These are phyloP conservation scores for Neckera pumila DNA, from an alignment of 225 moss, liverwort and hornwort species.

Conservation along the genomic window DNA sequence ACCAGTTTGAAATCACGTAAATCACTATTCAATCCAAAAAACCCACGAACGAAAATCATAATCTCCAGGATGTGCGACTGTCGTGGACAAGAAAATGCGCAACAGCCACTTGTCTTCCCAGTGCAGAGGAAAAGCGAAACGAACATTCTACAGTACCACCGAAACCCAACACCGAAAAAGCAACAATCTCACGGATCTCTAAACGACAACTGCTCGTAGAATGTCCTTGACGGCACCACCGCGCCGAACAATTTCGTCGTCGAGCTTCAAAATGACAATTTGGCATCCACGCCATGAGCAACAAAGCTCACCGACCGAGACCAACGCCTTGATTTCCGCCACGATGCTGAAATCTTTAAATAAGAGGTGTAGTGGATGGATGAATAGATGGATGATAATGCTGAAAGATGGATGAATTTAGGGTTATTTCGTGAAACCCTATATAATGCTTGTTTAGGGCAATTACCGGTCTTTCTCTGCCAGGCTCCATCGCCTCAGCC, in stretches of 20 bases:
- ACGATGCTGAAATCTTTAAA: not conserved
- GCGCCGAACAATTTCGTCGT: too few relatives aligned
- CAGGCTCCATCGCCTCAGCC: not conserved
- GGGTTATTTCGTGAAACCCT: not conserved
- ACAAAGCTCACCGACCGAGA: not conserved
- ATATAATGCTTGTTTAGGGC: not conserved
- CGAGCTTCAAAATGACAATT: not conserved
- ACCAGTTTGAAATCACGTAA: not conserved
- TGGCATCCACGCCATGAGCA: not conserved
- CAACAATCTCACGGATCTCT: not conserved
- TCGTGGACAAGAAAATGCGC: not conserved
- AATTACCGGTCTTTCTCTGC: fast-evolving
- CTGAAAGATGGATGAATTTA: not conserved
- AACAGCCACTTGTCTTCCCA: not conserved
- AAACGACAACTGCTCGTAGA: not conserved
- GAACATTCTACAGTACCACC: not conserved
- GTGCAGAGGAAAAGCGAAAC: not conserved
- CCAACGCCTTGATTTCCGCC: not conserved
- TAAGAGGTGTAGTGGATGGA: not conserved
- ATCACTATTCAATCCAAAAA: not conserved
- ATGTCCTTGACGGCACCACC: not conserved
- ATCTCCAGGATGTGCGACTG: not conserved
- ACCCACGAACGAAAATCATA: not conserved
- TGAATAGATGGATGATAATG: not conserved
- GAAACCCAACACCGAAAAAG: not conserved